Percentiles rank a stretch among this genome's conserved stretches.
Evolutionary conservation across 805 yeast genomes (phyloP).

Genomic region (Saturnispora hagleri): DNA sequence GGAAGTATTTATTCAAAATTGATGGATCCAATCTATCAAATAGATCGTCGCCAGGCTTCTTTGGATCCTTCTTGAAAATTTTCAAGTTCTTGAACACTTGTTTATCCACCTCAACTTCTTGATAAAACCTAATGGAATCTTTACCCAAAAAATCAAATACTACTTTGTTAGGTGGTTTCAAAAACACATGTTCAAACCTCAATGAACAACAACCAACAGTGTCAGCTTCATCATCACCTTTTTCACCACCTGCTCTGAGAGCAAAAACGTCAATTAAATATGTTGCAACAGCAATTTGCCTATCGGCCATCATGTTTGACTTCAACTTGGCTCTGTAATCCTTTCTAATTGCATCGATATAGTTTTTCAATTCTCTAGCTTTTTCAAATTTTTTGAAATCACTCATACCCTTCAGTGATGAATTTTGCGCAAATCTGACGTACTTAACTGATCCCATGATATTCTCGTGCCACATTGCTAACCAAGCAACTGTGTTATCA

Average conservation of each 20-base stretch:
- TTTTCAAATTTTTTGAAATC: conserved; percentile 90
- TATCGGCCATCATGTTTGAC: conserved; percentile 67
- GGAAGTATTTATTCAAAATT: conserved; percentile 75
- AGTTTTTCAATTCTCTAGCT: conserved; percentile 72
- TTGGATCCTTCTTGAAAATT: conserved; percentile 82
- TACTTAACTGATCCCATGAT: conserved; percentile 76
- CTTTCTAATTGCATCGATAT: conserved; percentile 60
- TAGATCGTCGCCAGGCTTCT: conserved; percentile 83
- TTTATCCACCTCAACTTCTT: conserved; percentile 85
- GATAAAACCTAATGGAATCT: conserved; percentile 85
- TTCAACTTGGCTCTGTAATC: conserved; percentile 68
- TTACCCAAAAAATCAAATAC: conserved; percentile 92
- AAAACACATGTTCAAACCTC: conserved; percentile 78
- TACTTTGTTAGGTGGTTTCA: conserved; percentile 78
- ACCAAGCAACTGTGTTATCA: conserved; percentile 88
- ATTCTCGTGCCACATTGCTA: conserved; percentile 96
- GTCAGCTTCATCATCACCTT: conserved; percentile 95
- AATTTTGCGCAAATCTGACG: conserved; percentile 84
- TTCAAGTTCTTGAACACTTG: conserved; percentile 85
- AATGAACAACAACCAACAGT: conserved; percentile 97
- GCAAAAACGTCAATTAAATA: conserved; percentile 90
- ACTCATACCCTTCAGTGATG: conserved; percentile 83
- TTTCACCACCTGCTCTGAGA: conserved; percentile 96
- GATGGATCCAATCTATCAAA: conserved; percentile 87
- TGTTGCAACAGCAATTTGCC: conserved; percentile 92